Conservation (phyloP, 1,139 yeast species). For the Diutina mesorugosa region DNA sequence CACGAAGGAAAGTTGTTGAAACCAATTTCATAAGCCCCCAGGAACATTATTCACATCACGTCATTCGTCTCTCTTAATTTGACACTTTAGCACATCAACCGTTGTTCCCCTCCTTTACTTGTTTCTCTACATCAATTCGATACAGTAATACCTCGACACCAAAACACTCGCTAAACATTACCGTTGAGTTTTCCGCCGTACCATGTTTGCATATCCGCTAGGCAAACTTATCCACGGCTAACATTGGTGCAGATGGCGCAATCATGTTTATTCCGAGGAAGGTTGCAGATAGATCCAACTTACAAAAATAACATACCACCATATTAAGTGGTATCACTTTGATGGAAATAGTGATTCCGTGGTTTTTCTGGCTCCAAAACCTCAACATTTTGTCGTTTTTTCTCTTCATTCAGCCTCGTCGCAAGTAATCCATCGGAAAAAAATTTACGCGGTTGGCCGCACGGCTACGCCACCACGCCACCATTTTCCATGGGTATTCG, state of each 20-base stretch:
- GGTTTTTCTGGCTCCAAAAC: not conserved
- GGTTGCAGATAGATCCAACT: not conserved
- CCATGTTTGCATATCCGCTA: not conserved
- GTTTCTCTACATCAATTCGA: not conserved
- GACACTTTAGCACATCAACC: not conserved
- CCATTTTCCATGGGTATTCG: not conserved
- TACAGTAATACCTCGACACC: not conserved
- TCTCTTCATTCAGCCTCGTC: not conserved
- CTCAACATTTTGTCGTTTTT: not conserved
- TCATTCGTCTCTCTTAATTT: not conserved
- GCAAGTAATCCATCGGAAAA: not conserved
- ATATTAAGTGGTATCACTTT: not conserved
- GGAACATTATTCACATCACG: not conserved
- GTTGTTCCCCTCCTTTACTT: not conserved
- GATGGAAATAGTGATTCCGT: not conserved
- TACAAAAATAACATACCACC: not conserved
- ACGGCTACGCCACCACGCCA: not conserved
- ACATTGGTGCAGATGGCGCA: not conserved
- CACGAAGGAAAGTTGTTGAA: too few species aligned
- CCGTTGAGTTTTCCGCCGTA: not conserved
- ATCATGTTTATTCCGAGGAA: not conserved
- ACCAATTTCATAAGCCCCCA: too few species aligned
- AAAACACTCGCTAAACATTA: not conserved
- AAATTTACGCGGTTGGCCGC: not conserved
- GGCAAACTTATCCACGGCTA: not conserved